These are phyloP conservation scores for Thelonectria olida DNA, from an alignment of 2,329 filamentous ascomycete species.

Conservation along the genomic window DNA sequence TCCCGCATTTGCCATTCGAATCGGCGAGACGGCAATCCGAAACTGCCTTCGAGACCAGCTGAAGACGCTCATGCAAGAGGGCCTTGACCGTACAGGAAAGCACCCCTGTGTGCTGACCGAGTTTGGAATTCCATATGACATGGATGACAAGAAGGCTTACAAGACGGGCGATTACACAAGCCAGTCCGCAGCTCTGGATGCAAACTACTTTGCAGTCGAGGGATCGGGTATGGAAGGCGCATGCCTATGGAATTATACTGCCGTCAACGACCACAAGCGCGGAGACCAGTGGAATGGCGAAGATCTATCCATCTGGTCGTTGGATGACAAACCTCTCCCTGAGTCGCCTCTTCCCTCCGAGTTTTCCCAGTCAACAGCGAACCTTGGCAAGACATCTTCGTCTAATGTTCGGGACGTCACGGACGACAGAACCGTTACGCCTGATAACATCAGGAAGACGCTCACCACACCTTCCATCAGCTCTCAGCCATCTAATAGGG, in stretches of 20 bases:
- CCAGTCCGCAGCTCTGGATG: conserved; percentile 91
- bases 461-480: conserved; percentile 75
- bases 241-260: conserved; percentile 87
- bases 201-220: conserved; percentile 93
- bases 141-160: conserved; percentile 97
- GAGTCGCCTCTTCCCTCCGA: conserved; percentile 58
- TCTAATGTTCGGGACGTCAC: conserved; percentile 51
- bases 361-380: conserved; percentile 57
- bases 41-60: conserved; percentile 94
- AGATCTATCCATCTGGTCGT: conserved; percentile 88
- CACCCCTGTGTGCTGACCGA: conserved; percentile 93
- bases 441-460: conserved; percentile 77
- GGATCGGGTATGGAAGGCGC: conserved; percentile 85
- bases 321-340: conserved; percentile 77
- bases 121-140: conserved; percentile 98
- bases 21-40: conserved; percentile 92
- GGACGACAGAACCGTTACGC: conserved; percentile 71
- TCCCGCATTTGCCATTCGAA: conserved; percentile 89
- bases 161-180: conserved; percentile 94
- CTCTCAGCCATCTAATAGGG: conserved; percentile 60
- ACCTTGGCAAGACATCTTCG: conserved; percentile 37
- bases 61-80: conserved; percentile 83
- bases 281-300: conserved; percentile 98
- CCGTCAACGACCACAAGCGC: conserved; percentile 84
- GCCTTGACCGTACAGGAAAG: conserved; percentile 85